Conservation (phyloP, 306 rosid species). For the Sindora glabra region DNA sequence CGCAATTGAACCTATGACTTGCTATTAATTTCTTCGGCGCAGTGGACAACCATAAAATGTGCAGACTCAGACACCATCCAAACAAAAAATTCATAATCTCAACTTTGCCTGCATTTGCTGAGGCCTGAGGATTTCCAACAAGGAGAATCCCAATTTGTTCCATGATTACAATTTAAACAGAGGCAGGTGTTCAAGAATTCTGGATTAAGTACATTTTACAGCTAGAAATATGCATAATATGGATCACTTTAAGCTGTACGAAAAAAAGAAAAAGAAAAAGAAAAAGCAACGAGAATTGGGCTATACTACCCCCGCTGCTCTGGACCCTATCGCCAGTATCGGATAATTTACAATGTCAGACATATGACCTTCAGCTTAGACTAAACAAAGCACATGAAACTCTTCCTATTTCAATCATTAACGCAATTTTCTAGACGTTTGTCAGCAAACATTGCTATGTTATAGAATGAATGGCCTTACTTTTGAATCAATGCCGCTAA, state of each 20-base stretch:
- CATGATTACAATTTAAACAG: background rate
- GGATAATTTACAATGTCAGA: slow-evolving; percentile 13
- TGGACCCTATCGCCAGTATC: background rate
- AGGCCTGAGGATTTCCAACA: no score
- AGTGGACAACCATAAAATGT: no score
- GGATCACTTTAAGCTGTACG: slow-evolving; percentile 20
- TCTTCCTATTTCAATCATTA: background rate
- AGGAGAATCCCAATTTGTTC: background rate
- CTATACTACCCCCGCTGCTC: background rate
- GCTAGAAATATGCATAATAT: background rate
- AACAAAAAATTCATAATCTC: no score
- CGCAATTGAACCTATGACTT: no score
- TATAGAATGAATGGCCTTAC: slow-evolving; percentile 6
- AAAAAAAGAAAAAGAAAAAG: background rate
- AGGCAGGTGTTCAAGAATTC: background rate
- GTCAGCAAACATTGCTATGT: background rate
- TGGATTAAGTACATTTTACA: background rate
- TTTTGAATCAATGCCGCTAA: slow-evolving; percentile 15
- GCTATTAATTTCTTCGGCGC: no score
- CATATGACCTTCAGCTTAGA: slow-evolving; percentile 3
- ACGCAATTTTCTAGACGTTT: background rate
- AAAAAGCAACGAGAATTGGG: background rate
- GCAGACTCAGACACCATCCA: no score
- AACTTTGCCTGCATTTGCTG: no score
- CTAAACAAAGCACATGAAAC: background rate